Conservation (phyloP, 1,139 yeast species). For the Debaryomyces robertsiae region DNA sequence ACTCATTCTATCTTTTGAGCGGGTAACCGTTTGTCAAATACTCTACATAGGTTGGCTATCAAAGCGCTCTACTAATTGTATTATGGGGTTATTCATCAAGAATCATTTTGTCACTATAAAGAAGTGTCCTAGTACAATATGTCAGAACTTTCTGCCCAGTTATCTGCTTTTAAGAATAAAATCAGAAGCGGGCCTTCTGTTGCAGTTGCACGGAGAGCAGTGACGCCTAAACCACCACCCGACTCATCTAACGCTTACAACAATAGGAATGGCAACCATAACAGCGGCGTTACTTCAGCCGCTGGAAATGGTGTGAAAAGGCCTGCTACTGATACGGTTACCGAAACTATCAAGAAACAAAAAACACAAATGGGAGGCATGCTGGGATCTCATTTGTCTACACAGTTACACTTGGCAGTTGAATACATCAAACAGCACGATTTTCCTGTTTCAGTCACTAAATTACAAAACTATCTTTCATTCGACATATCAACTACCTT, state of each 20-base stretch:
- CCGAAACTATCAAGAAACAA: conserved; percentile 43
- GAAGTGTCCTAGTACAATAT: conserved; percentile 18
- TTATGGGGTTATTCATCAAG: background rate
- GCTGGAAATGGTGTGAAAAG: conserved; percentile 17
- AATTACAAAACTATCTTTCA: conserved; percentile 61
- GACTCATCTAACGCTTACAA: conserved; percentile 4
- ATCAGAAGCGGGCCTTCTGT: conserved; percentile 53
- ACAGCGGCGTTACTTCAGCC: background rate
- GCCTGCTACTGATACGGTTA: conserved; percentile 28
- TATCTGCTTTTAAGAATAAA: conserved; percentile 51
- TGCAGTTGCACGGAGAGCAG: conserved; percentile 33
- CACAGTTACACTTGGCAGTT: conserved; percentile 83
- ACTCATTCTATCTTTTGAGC: conserved; percentile 1
- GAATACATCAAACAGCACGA: conserved; percentile 77
- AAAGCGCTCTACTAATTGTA: background rate
- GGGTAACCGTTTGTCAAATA: conserved; percentile 9
- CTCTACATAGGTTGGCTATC: background rate
- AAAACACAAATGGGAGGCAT: conserved; percentile 31
- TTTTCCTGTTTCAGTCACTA: conserved; percentile 63
- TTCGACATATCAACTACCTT: conserved; percentile 52
- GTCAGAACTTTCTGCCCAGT: conserved; percentile 51
- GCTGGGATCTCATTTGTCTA: conserved; percentile 67
- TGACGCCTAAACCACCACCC: conserved; percentile 15
- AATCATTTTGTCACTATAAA: conserved; percentile 1
- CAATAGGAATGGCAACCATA: conserved; percentile 2